A percentile compares a stretch with the other conserved stretches of the same genome.
These are phyloP conservation scores for Kodamaea hsintzibuensis DNA, from an alignment of 805 yeast genomes.

Conservation along the genomic window DNA sequence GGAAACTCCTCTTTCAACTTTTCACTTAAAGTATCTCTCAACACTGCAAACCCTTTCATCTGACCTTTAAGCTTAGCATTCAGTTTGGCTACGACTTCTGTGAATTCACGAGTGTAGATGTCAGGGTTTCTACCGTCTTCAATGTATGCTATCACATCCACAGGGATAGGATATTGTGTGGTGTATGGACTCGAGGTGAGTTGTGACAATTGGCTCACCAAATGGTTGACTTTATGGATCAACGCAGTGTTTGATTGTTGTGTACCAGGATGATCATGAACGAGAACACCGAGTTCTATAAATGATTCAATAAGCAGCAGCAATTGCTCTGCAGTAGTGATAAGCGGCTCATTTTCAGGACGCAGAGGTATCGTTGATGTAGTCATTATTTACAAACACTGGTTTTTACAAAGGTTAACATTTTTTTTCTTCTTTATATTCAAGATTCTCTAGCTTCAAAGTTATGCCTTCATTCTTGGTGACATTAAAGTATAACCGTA, in stretches of 20 bases:
- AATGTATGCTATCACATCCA: constrained; percentile 86
- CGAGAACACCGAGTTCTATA: constrained; percentile 85
- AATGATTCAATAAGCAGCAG: constrained; percentile 60
- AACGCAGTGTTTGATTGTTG: constrained; percentile 64
- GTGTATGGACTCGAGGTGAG: constrained; percentile 34
- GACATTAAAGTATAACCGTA: constrained; percentile 6
- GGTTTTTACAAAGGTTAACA: neutral
- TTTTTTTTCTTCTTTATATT: neutral
- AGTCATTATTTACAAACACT: constrained; percentile 17
- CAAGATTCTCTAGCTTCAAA: neutral
- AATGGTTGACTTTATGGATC: constrained; percentile 44
- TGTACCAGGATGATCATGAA: constrained; percentile 92
- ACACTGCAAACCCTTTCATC: constrained; percentile 62
- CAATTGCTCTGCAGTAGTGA: constrained; percentile 24
- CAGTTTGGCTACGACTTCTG: constrained; percentile 86
- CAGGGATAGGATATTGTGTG: constrained; percentile 55
- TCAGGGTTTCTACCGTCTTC: constrained; percentile 98
- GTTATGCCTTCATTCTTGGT: constrained; percentile 8
- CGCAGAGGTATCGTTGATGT: constrained; percentile 20
- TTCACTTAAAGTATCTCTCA: constrained; percentile 65
- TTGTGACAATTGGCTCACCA: constrained; percentile 36
- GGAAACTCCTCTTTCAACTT: constrained; percentile 80
- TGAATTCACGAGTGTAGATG: constrained; percentile 93
- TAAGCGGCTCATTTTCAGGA: constrained; percentile 24
- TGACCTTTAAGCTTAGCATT: constrained; percentile 89